Evolutionary conservation across 2,329 filamentous ascomycete species (phyloP), one percentile per base, ranked within the genome.

Genomic region (Cordyceps fumosorosea): DNA sequence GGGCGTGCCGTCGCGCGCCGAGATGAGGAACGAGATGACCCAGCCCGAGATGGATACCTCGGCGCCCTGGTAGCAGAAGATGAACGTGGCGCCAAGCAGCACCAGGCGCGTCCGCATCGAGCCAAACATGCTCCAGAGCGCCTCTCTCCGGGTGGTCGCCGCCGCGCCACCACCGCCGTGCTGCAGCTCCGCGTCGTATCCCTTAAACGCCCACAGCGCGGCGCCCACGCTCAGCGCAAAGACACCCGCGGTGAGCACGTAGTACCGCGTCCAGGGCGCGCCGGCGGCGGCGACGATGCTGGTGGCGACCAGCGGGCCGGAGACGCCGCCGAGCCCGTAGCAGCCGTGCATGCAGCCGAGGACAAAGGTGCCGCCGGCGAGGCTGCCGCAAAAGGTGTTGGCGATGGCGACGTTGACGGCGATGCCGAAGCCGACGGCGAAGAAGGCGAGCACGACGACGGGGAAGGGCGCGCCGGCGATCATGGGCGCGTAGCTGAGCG

Each of bases 21-120:
- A 82, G 73, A 95, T 91, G 45, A 96, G 78, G 76, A 93, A 96
- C 2, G 89, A 91, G 65, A 93, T 91, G 55, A 93, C 88, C 91
- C 91, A 96, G 59, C 91, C 90, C 0, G 88, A 90, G 66, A 93
- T 90, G 63, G 87, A 87, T 18, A 96, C 90, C 74, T 96, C 91
- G 42, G 89, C 88, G 40, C 90, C 91, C 74, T 95, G 90, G 73
- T 96, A 96, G 29, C 87, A 85, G 72, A 96, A 95, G 72, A 95
- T 89, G 77, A 95, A 95, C 11, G 91, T 73, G 0, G 90, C 88
- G 3, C 90, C 89, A 0, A 95, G 80, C 1, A 95, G 74, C 0
- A 92, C 90, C 5, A 86, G 80, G 37, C 83, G 71, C 76, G 79
- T 69, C 74, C 77, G 75, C 71, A 82, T 72, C 64, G 78, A 76